phyloP scores from a whole-genome alignment of 2,329 filamentous ascomycete species.

The Diaporthe ilicicola region DNA sequence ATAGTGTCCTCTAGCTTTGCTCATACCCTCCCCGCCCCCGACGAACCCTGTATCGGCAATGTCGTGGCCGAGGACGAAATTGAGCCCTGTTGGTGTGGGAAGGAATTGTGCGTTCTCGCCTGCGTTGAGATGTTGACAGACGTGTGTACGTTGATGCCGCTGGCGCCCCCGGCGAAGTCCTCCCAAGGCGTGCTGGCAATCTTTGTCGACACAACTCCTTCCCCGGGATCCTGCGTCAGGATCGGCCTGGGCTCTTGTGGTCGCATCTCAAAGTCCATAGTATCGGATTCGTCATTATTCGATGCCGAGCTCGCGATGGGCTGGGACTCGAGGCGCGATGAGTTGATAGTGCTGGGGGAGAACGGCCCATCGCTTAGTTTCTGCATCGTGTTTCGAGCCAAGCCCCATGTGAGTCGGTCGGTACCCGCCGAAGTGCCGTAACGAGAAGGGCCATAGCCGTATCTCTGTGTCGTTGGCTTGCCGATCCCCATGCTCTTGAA shows the following conservation, averaged over 20 bases:
- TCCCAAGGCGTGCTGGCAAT: slow-evolving; percentile 6
- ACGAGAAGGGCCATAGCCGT: slow-evolving; percentile 3
- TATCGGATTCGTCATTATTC: slow-evolving; percentile 13
- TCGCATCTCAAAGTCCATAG: slow-evolving; percentile 12
- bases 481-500: slow-evolving; percentile 30
- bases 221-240: background rate
- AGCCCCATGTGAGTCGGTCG: background rate
- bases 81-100: slow-evolving; percentile 5
- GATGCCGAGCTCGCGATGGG: background rate
- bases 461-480: slow-evolving; percentile 15
- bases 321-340: background rate
- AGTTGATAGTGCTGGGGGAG: background rate
- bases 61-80: background rate
- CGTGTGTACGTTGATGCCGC: slow-evolving; percentile 6
- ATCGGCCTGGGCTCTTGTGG: background rate
- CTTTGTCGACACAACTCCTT: background rate
- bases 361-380: background rate
- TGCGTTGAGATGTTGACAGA: slow-evolving; percentile 8
- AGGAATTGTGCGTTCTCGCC: background rate
- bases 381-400: slow-evolving; percentile 2
- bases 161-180: background rate
- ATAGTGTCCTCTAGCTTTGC: background rate
- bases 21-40: background rate
- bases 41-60: background rate
- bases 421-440: background rate